Percentiles rank a stretch among this genome's conserved stretches.
Conservation (phyloP, 495 filamentous ascomycete genomes). For the Hypoxylon cercidicola region DNA sequence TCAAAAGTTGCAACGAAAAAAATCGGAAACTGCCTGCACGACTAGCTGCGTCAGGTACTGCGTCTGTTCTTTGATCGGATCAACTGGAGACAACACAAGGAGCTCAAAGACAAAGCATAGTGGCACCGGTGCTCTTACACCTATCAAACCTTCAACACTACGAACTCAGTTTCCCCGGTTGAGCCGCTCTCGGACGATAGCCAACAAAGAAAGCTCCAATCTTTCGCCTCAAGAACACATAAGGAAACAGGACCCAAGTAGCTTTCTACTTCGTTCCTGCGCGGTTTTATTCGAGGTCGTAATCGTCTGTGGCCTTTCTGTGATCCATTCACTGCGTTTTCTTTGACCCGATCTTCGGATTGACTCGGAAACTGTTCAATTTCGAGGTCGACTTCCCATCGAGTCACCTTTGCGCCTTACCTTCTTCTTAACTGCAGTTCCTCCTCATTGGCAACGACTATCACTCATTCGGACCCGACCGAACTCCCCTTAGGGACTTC, state of each 20-base stretch:
- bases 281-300: slow-evolving; percentile 25
- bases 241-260: slow-evolving; percentile 7
- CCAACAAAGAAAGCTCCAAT: slow-evolving; percentile 38
- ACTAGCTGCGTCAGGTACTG: slow-evolving; percentile 30
- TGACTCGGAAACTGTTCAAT: slow-evolving; percentile 24
- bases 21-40: slow-evolving; percentile 12
- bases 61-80: slow-evolving; percentile 21
- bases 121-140: slow-evolving; percentile 17
- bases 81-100: slow-evolving; percentile 22
- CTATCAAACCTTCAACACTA: slow-evolving; percentile 20
- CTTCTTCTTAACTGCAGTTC: slow-evolving; percentile 48
- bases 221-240: neutral
- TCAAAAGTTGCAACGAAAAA: slow-evolving; percentile 4
- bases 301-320: slow-evolving; percentile 27
- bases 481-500: slow-evolving; percentile 13
- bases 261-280: slow-evolving; percentile 23
- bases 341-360: slow-evolving; percentile 17
- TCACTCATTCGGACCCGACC: slow-evolving; percentile 44
- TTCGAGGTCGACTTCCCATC: slow-evolving; percentile 15
- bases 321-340: slow-evolving; percentile 22
- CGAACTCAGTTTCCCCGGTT: slow-evolving; percentile 14
- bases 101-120: slow-evolving; percentile 35
- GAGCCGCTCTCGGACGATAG: slow-evolving; percentile 40
- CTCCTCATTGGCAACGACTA: slow-evolving; percentile 27
- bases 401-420: slow-evolving; percentile 42